These are phyloP conservation scores for Mycosarcoma maydis DNA, from an alignment of 1,284 basidiomycete species.

Conservation along the genomic window DNA sequence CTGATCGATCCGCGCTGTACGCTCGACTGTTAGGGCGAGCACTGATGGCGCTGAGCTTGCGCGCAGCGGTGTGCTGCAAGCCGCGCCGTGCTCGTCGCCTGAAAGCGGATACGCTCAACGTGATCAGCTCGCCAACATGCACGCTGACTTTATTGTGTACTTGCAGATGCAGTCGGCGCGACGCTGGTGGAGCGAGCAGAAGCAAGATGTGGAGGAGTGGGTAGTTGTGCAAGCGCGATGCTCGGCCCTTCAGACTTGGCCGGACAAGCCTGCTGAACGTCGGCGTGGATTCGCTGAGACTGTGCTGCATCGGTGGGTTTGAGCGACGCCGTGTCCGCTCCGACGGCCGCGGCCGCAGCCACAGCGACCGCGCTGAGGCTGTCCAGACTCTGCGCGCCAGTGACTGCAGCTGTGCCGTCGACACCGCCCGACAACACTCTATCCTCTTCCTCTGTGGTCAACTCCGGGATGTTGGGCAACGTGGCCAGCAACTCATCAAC, in stretches of 20 bases:
- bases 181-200: no score
- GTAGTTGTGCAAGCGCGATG: slow-evolving; percentile 1
- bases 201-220: not conserved
- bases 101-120: no score
- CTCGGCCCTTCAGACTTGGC: no score
- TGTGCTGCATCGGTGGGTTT: no score
- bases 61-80: no score
- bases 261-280: no score
- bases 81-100: no score
- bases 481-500: slow-evolving; percentile 35
- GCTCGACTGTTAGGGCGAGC: no score
- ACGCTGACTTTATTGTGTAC: not conserved
- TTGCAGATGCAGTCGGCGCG: not conserved
- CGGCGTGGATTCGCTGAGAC: no score
- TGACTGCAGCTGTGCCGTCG: not conserved
- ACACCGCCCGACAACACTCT: slow-evolving; percentile 7
- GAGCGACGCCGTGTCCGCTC: not conserved
- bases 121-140: no score
- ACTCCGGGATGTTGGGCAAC: slow-evolving; percentile 22
- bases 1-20: no score
- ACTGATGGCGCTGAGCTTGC: no score
- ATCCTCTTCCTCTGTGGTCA: slow-evolving; percentile 36
- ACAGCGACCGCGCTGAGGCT: slow-evolving; percentile 55
- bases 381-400: slow-evolving; percentile 45
- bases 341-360: slow-evolving; percentile 46